phyloP scores from a whole-genome alignment of 2,329 filamentous ascomycete species.

The Stagonosporopsis cucurbitacearum region DNA sequence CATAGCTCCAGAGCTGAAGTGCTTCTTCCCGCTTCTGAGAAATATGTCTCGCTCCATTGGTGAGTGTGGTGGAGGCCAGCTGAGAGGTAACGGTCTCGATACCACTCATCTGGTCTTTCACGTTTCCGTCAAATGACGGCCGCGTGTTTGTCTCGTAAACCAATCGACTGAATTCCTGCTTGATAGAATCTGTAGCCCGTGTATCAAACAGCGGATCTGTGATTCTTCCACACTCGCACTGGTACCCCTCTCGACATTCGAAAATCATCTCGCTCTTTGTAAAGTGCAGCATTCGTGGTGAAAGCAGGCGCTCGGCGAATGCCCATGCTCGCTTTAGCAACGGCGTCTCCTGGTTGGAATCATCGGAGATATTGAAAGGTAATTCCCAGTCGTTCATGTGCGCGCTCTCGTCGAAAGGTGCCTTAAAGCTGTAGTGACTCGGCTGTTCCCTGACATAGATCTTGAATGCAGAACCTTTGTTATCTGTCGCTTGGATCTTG shows the following conservation, averaged over 20 bases:
- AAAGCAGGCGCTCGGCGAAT: slow-evolving; percentile 41
- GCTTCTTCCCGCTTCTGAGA: slow-evolving; percentile 35
- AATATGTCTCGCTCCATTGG: slow-evolving; percentile 26
- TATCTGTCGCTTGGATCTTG: slow-evolving; percentile 45
- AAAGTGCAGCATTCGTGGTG: slow-evolving; percentile 43
- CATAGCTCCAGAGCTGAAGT: slow-evolving; percentile 45
- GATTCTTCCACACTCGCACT: slow-evolving; percentile 47
- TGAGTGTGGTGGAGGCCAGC: slow-evolving; percentile 36
- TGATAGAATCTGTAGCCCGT: slow-evolving; percentile 42
- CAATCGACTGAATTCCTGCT: slow-evolving; percentile 42
- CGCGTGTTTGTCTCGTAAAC: slow-evolving; percentile 26
- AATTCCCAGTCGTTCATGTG: slow-evolving; percentile 48
- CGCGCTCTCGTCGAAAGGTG: slow-evolving; percentile 40
- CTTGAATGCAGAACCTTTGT: slow-evolving; percentile 39
- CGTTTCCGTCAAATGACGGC: slow-evolving; percentile 12
- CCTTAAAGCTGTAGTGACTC: slow-evolving; percentile 47
- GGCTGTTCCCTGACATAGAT: slow-evolving; percentile 46
- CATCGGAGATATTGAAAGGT: slow-evolving; percentile 40
- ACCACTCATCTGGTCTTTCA: slow-evolving; percentile 17
- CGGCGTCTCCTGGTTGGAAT: slow-evolving; percentile 39
- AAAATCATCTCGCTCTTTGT: slow-evolving; percentile 46
- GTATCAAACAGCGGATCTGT: slow-evolving; percentile 40
- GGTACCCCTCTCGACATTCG: slow-evolving; percentile 46
- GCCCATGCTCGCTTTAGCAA: slow-evolving; percentile 46
- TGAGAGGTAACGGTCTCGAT: slow-evolving; percentile 37